Percentiles rank a stretch among this genome's conserved stretches.
Evolutionary conservation across 2,329 filamentous ascomycete species (phyloP).

Genomic region (Lecanosticta acicola): DNA sequence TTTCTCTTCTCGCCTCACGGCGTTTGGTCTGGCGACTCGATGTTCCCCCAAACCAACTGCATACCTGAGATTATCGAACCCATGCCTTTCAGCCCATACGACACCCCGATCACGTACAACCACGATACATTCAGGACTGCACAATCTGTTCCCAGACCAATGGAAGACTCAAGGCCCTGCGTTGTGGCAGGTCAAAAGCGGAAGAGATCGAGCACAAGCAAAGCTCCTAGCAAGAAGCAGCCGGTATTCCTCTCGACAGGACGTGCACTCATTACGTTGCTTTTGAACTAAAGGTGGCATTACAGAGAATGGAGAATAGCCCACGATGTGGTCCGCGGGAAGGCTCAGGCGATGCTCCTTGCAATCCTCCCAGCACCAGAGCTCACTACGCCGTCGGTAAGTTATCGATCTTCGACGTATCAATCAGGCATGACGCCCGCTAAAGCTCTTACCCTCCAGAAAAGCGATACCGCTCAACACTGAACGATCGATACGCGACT

Average conservation of each 20-base stretch:
- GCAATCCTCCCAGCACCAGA: slow-evolving; percentile 17
- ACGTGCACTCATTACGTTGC: too few relatives aligned
- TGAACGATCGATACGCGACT: slow-evolving; percentile 17
- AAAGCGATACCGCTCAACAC: slow-evolving; percentile 21
- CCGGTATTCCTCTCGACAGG: not conserved
- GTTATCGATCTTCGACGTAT: too few relatives aligned
- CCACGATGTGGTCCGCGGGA: slow-evolving; percentile 1
- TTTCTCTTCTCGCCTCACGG: slow-evolving; percentile 3
- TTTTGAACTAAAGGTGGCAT: too few relatives aligned
- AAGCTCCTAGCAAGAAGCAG: not conserved
- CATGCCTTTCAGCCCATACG: not conserved
- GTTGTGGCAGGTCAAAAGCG: not conserved
- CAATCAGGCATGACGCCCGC: too few relatives aligned
- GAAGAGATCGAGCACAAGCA: slow-evolving; percentile 1
- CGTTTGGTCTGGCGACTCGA: not conserved
- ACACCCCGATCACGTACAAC: not conserved
- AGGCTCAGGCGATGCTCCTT: not conserved
- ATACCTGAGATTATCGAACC: not conserved
- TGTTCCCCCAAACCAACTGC: not conserved
- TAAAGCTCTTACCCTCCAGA: slow-evolving; percentile 16
- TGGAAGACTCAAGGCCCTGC: not conserved
- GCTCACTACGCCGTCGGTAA: slow-evolving; percentile 34
- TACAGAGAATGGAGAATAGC: not conserved
- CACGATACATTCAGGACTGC: not conserved
- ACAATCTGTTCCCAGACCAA: not conserved